Percentiles rank a stretch among this genome's conserved stretches.
Evolutionary conservation across 192 early-diverging fungal genomes (phyloP).

Genomic region (Phycomyces nitens): DNA sequence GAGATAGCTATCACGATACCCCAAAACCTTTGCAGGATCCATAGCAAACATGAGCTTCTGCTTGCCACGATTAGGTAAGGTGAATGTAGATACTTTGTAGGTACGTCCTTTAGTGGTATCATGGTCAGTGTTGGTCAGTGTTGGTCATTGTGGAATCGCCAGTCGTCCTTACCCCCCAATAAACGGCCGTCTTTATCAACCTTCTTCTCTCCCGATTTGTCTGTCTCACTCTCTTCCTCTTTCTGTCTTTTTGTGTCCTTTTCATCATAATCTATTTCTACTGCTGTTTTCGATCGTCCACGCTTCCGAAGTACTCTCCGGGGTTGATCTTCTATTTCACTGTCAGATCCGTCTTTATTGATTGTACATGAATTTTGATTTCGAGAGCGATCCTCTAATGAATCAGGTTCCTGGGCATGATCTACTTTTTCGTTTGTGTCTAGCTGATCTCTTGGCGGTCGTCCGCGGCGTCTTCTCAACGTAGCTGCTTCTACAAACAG

Average conservation of each 20-base stretch:
- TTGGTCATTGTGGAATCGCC: no score
- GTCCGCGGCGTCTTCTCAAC: neutral
- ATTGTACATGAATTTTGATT: neutral
- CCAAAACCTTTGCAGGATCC: constrained; percentile 80
- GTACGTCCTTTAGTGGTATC: constrained; percentile 74
- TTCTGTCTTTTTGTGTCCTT: neutral
- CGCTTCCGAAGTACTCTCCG: neutral
- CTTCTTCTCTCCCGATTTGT: constrained; percentile 68
- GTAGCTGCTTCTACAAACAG: neutral
- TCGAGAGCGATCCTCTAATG: neutral
- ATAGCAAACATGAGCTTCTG: constrained; percentile 81
- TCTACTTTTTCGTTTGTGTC: neutral
- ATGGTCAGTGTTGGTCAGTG: no score
- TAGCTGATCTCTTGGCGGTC: constrained; percentile 1
- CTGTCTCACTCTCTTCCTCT: constrained; percentile 37
- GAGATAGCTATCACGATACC: constrained; percentile 91
- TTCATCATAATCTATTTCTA: neutral
- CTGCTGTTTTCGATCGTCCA: neutral
- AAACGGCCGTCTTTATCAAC: constrained; percentile 72
- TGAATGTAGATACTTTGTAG: constrained; percentile 75
- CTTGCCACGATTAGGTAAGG: constrained; percentile 71
- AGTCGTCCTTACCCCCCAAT: constrained; percentile 50
- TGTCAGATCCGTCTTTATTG: neutral
- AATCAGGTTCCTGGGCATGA: neutral
- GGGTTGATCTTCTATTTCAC: neutral